These are phyloP conservation scores for Litchi chinensis DNA, from an alignment of 345 rosid genomes.

Conservation along the genomic window DNA sequence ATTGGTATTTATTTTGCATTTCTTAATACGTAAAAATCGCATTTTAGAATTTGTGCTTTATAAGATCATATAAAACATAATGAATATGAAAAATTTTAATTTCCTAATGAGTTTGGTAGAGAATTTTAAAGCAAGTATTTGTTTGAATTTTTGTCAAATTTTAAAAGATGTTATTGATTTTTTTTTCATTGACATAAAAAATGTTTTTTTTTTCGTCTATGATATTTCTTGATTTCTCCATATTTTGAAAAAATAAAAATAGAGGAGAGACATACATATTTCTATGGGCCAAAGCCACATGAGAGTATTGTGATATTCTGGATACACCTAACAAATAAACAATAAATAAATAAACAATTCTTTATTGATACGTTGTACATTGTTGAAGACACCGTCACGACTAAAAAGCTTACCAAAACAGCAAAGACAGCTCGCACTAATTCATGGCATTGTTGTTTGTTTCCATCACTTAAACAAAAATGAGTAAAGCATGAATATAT, in stretches of 20 bases:
- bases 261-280: not conserved
- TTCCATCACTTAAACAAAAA: not conserved
- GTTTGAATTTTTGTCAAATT: too few relatives aligned
- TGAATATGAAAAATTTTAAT: too few relatives aligned
- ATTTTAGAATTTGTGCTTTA: too few relatives aligned
- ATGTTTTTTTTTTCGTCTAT: too few relatives aligned
- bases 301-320: not conserved
- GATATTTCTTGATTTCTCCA: too few relatives aligned
- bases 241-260: too few relatives aligned
- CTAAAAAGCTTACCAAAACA: not conserved
- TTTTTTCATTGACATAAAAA: too few relatives aligned
- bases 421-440: not conserved
- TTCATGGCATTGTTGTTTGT: not conserved
- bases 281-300: not conserved
- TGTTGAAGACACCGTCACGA: not conserved
- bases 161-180: too few relatives aligned
- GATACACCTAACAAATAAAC: not conserved
- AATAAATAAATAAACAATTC: not conserved
- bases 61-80: too few relatives aligned
- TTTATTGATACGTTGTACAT: not conserved
- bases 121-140: too few relatives aligned
- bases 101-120: too few relatives aligned
- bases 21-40: not conserved
- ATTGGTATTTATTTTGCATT: not conserved
- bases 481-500: not conserved